phyloP scores from a whole-genome alignment of 2,329 filamentous ascomycete genomes.

The Phyllosticta ampelicida region DNA sequence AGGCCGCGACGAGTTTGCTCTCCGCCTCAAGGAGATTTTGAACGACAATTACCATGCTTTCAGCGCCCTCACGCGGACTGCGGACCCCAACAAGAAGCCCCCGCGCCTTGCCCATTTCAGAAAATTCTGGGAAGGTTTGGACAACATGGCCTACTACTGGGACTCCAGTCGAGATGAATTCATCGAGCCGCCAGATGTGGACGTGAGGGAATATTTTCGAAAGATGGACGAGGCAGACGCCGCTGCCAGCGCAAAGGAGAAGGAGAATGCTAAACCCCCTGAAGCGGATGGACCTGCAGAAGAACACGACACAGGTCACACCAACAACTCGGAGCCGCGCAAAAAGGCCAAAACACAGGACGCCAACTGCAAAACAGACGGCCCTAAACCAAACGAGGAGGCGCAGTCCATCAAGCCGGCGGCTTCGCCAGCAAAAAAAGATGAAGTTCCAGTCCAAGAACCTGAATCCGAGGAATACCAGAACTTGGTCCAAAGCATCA shows the following conservation, averaged over 20 bases:
- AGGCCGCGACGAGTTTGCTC: constrained; percentile 38
- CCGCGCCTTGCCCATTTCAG: constrained; percentile 45
- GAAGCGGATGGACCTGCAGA: constrained; percentile 14
- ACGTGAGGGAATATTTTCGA: neutral
- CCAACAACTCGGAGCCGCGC: neutral
- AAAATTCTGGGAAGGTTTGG: constrained; percentile 50
- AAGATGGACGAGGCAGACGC: constrained; percentile 11
- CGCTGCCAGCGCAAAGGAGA: constrained; percentile 9
- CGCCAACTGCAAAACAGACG: constrained; percentile 1
- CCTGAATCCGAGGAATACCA: neutral
- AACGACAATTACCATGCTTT: constrained; percentile 48
- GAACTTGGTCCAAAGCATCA: too few relatives aligned
- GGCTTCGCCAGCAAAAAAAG: too few relatives aligned
- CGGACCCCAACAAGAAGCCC: constrained; percentile 32
- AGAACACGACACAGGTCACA: neutral
- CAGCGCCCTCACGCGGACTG: constrained; percentile 42
- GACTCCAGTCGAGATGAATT: constrained; percentile 49
- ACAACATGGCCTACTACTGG: constrained; percentile 52
- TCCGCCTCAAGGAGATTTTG: constrained; percentile 40
- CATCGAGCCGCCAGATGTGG: constrained; percentile 22
- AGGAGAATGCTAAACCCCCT: constrained; percentile 10
- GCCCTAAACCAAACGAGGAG: constrained; percentile 11
- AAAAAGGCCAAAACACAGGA: constrained; percentile 11
- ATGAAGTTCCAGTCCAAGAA: neutral
- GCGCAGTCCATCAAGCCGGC: neutral